These are phyloP conservation scores for Uromyces viciae-fabae DNA, from an alignment of 1,284 basidiomycete genomes.

Conservation along the genomic window DNA sequence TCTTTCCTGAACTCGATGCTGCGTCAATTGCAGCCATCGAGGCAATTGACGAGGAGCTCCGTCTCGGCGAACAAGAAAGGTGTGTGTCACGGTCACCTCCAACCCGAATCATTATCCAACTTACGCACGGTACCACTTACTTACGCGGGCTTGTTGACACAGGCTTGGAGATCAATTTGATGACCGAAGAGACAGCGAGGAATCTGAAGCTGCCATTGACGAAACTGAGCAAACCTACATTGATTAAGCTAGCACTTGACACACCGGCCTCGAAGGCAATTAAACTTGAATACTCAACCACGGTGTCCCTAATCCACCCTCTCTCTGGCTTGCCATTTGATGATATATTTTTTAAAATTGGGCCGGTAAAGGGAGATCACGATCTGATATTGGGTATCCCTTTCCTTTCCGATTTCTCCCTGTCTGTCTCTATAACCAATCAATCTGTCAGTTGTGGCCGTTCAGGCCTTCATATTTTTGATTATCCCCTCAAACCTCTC, in stretches of 20 bases:
- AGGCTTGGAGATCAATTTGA: not conserved
- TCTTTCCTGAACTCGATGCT: not conserved
- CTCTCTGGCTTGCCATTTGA: not conserved
- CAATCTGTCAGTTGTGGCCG: not conserved
- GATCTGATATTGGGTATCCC: constrained; percentile 5
- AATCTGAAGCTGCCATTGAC: not conserved
- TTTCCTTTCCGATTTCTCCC: not conserved
- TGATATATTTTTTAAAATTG: not conserved
- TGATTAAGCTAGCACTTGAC: not conserved
- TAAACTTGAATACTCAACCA: not conserved
- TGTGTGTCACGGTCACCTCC: not conserved
- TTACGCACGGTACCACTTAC: not conserved
- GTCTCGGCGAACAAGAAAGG: not conserved
- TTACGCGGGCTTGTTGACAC: not conserved
- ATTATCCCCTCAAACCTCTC: not conserved
- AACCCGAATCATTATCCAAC: not conserved
- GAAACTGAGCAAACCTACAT: not conserved
- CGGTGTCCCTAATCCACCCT: not conserved
- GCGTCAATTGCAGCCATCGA: not conserved
- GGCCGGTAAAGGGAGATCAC: not conserved
- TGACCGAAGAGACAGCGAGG: not conserved
- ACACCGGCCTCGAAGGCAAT: not conserved
- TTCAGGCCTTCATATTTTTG: not conserved
- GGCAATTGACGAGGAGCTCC: not conserved
- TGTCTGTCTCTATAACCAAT: not conserved